These are phyloP conservation scores for Citrus inodora DNA, from an alignment of 345 rosid species.

Conservation along the genomic window DNA sequence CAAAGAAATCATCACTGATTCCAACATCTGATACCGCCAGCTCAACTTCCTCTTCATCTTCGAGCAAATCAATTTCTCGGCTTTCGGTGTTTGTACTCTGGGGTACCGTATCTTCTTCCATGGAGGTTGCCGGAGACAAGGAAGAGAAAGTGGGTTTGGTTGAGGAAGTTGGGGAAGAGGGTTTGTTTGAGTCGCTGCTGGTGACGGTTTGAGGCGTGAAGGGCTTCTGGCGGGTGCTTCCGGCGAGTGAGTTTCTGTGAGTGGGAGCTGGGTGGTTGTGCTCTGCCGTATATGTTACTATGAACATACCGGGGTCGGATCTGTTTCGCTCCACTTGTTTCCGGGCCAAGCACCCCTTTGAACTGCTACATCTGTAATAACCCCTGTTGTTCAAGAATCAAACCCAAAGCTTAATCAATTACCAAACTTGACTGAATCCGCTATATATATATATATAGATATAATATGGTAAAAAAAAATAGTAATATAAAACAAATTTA, in stretches of 20 bases:
- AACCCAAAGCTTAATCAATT: constrained; percentile 5
- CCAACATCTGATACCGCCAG: constrained; percentile 53
- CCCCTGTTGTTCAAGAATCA: constrained; percentile 51
- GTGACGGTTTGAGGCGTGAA: constrained; percentile 21
- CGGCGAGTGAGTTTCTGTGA: constrained; percentile 93
- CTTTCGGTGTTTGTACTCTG: constrained; percentile 39
- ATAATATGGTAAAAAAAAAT: no score
- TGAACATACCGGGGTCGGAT: constrained; percentile 89
- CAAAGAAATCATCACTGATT: constrained; percentile 82
- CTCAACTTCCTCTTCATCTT: constrained; percentile 63
- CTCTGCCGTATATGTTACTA: constrained; percentile 92
- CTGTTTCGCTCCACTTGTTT: constrained; percentile 97
- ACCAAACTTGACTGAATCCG: background rate
- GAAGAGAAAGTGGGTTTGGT: constrained; percentile 35
- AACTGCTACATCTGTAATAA: constrained; percentile 92
- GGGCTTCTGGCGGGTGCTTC: constrained; percentile 81
- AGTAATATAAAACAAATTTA: background rate
- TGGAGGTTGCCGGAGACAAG: constrained; percentile 55
- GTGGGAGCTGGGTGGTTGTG: constrained; percentile 94
- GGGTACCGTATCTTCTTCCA: constrained; percentile 42
- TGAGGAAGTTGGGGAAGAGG: constrained; percentile 10
- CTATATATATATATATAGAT: background rate
- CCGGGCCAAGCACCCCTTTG: constrained; percentile 93
- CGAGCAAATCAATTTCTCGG: constrained; percentile 42
- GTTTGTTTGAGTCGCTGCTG: constrained; percentile 29